A percentile compares a stretch with the other conserved stretches of the same genome.
Evolutionary conservation across 768 basidiomycete genomes (phyloP).

Genomic region (Lyophyllum shimeji): DNA sequence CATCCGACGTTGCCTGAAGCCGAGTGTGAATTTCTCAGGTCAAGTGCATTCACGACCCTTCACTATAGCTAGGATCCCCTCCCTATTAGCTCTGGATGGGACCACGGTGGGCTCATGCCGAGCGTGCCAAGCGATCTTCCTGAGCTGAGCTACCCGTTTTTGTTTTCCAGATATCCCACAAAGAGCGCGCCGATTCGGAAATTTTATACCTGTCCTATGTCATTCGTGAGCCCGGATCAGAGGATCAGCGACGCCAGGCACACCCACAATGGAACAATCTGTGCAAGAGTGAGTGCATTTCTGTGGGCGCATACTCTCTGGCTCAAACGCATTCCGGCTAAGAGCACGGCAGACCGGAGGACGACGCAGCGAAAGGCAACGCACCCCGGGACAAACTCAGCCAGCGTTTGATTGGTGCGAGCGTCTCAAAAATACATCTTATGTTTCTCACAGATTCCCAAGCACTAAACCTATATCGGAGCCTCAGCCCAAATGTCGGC

Average conservation of each 20-base stretch:
- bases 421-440: slow-evolving; percentile 15
- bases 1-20: slow-evolving; percentile 3
- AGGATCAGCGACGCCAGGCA: slow-evolving; percentile 40
- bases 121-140: slow-evolving; percentile 2
- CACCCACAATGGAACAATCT: slow-evolving; percentile 70
- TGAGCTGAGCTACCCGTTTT: slow-evolving; percentile 9
- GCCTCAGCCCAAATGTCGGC: slow-evolving; percentile 7
- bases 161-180: slow-evolving; percentile 54
- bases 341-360: slow-evolving; percentile 62
- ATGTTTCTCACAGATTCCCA: not conserved
- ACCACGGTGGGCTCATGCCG: slow-evolving; percentile 45
- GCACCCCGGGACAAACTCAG: slow-evolving; percentile 52
- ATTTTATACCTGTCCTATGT: slow-evolving; percentile 77
- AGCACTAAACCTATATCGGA: slow-evolving; percentile 14
- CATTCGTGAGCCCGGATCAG: slow-evolving; percentile 41
- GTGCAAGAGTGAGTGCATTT: slow-evolving; percentile 51
- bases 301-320: slow-evolving; percentile 5
- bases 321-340: slow-evolving; percentile 1
- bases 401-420: slow-evolving; percentile 57
- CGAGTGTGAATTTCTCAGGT: slow-evolving; percentile 32
- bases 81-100: slow-evolving; percentile 62
- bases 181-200: slow-evolving; percentile 80
- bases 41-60: slow-evolving; percentile 52
- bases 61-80: slow-evolving; percentile 66
- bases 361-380: slow-evolving; percentile 28